A percentile compares a stretch with the other conserved stretches of the same genome.
phyloP scores from a whole-genome alignment of 2,329 filamentous ascomycete species.

The Colletotrichum tropicicola region DNA sequence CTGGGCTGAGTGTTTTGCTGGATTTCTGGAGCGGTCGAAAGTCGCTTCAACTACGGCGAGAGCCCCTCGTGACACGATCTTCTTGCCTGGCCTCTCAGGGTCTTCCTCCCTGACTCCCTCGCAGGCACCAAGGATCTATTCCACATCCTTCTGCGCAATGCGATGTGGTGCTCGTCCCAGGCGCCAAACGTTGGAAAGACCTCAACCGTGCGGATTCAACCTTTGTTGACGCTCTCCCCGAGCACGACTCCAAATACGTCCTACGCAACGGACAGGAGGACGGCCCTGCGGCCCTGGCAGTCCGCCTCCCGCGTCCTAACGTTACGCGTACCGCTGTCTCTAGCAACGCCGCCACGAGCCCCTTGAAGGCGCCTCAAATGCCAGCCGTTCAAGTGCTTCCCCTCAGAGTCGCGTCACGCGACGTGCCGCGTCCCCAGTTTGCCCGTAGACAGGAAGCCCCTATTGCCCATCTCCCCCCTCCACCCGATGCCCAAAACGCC shows the following conservation, averaged over 20 bases:
- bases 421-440: constrained; percentile 69
- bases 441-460: constrained; percentile 87
- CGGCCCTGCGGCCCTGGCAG: background rate
- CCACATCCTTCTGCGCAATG: background rate
- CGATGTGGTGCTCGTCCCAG: background rate
- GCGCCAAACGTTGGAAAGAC: background rate
- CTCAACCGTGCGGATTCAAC: background rate
- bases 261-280: background rate
- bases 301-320: background rate
- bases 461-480: constrained; percentile 89
- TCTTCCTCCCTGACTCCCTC: background rate
- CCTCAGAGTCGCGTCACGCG: constrained; percentile 17
- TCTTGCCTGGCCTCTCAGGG: background rate
- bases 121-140: background rate
- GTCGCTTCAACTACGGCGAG: background rate
- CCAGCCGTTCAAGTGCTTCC: background rate
- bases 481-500: constrained; percentile 88
- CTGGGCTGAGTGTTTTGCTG: no score
- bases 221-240: background rate
- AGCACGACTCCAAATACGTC: background rate
- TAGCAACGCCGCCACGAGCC: background rate
- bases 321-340: background rate
- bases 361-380: background rate
- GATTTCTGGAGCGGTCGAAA: background rate
- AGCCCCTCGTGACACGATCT: background rate